These are phyloP conservation scores for Umbelopsis sp. DNA, from an alignment of 192 early-diverging fungal species.

Conservation along the genomic window DNA sequence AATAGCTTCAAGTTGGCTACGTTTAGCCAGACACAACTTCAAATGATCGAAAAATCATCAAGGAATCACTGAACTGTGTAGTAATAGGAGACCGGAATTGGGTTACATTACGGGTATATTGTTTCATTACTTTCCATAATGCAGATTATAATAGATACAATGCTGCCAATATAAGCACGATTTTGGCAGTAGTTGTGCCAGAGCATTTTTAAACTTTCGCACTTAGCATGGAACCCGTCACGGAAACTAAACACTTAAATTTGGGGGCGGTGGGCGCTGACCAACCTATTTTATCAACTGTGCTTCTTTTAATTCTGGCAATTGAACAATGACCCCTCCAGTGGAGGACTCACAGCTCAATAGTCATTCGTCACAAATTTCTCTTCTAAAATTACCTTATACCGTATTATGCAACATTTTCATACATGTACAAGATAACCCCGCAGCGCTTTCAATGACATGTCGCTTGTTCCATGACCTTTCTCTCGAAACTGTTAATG, in stretches of 20 bases:
- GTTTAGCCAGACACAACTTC: too few species aligned
- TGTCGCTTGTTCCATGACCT: conserved; percentile 11
- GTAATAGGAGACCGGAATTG: too few species aligned
- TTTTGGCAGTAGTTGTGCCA: too few species aligned
- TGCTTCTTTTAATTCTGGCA: background rate
- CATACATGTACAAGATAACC: conserved; percentile 10
- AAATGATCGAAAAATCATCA: too few species aligned
- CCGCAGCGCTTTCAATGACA: conserved; percentile 7
- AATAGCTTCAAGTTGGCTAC: too few species aligned
- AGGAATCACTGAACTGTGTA: too few species aligned
- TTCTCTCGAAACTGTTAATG: conserved; percentile 3
- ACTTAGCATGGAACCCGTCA: background rate
- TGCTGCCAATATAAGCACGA: too few species aligned
- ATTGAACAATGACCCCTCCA: conserved; percentile 2
- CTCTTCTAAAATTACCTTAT: background rate
- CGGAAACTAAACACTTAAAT: too few species aligned
- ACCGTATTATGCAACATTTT: conserved; percentile 16
- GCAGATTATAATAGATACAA: too few species aligned
- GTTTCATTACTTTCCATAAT: too few species aligned
- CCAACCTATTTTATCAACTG: background rate
- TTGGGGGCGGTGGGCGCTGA: background rate
- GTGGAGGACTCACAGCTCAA: background rate
- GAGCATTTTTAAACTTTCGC: background rate
- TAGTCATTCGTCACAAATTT: background rate
- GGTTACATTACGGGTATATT: too few species aligned